Base-by-base conservation (phyloP, 495 filamentous ascomycete species). In the Neurospora tetrasperma region DNA sequence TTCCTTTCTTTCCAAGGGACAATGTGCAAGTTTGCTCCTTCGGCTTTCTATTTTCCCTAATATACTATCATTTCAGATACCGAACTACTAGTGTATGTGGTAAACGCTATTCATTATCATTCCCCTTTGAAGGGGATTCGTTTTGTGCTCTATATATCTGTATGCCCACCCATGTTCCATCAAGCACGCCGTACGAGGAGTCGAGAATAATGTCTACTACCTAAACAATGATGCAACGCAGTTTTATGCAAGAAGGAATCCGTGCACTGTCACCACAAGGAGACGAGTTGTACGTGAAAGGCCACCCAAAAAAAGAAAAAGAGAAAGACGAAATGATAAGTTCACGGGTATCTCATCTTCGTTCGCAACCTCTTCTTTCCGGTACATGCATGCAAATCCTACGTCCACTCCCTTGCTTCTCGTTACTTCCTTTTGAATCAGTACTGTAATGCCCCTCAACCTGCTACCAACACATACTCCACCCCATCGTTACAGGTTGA, bases 401-500 rank as follows among this genome's bases (percentile, higher is more conserved):
- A 38, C 14, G 27, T 35, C 54, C 27, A 66, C 54, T 66, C 6
- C 35, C 54, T 2, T 66, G 5, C 54, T 62, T 62, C 23, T 62
- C 20, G 12, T 62, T 31, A 23, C 54, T 6, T 62, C 54, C 5
- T 62, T 62, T 62, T 31, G 54, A 27, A 62, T 16, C 31, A 31
- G 48, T 11, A 20, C 12, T 31, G 23, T 11, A 20, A 23, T 31
- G 23, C 23, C 54, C 48, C 54, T 62, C 54, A 16, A 62, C 12
- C 54, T 31, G 12, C 11, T 62, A 10, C 23, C 54, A 5, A 31
- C 23, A 31, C 54, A 62, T 7, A 16, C 54, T 48, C 68, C n/a
- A 35, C n/a, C n/a, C n/a, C 14, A 14, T 40, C 27, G 42, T 78
- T 75, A 96, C 74, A 98, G 79, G 77, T 91, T 89, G 81, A 98